These are phyloP conservation scores for Colletotrichum cuscutae DNA, from an alignment of 2,329 filamentous ascomycete genomes.

Conservation along the genomic window DNA sequence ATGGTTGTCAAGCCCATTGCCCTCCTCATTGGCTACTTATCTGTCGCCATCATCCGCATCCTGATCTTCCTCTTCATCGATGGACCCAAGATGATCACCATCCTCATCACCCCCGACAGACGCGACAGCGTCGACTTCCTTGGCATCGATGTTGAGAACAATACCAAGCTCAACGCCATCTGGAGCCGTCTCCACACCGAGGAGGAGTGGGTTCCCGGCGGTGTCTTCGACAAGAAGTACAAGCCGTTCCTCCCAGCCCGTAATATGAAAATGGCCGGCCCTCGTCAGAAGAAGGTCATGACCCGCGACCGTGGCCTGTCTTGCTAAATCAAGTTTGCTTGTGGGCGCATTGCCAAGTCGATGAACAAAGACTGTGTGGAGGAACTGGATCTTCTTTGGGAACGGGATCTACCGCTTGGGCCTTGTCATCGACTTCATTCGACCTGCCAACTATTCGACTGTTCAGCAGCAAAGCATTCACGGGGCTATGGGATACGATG, in stretches of 20 bases:
- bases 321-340: background rate
- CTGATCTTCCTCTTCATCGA: constrained; percentile 31
- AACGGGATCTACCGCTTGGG: background rate
- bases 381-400: background rate
- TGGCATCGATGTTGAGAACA: constrained; percentile 7
- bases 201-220: background rate
- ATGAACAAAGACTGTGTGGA: background rate
- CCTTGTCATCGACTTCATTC: background rate
- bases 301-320: constrained; percentile 21
- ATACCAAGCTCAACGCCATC: constrained; percentile 31
- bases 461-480: background rate
- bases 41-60: constrained; percentile 7
- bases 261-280: constrained; percentile 22
- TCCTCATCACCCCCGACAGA: background rate
- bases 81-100: constrained; percentile 9
- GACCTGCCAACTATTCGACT: background rate
- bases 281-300: constrained; percentile 28
- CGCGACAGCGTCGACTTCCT: background rate
- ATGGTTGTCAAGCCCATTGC: constrained; percentile 20
- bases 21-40: constrained; percentile 13
- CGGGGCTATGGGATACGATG: background rate
- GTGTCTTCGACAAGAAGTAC: constrained; percentile 33
- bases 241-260: constrained; percentile 16
- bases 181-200: constrained; percentile 10
- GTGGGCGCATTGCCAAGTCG: background rate